A percentile compares a stretch with the other conserved stretches of the same genome.
phyloP scores from a whole-genome alignment of 2,329 filamentous ascomycete species.

The Diaporthe batatas region DNA sequence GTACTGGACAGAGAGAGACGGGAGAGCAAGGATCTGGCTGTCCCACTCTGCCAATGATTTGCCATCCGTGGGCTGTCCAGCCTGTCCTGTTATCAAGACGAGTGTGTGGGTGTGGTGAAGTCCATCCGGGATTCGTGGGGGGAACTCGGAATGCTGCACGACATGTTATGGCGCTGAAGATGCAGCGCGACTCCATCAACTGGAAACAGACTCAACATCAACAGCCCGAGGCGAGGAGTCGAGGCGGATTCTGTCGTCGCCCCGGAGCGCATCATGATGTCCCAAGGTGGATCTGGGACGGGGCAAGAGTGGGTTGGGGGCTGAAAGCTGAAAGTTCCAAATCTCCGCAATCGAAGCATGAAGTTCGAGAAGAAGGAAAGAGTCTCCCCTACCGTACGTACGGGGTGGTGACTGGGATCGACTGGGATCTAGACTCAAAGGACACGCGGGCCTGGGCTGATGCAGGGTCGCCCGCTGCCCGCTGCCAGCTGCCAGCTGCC shows the following conservation, averaged over 20 bases:
- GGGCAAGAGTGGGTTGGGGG: conserved; percentile 4
- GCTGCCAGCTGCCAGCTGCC: background rate
- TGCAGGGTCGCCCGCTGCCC: background rate
- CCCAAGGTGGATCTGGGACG: conserved; percentile 5
- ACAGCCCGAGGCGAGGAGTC: background rate
- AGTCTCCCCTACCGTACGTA: background rate
- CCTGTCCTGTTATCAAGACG: background rate
- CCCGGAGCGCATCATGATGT: background rate
- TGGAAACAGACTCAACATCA: conserved; percentile 4
- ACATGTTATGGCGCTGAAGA: background rate
- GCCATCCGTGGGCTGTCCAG: background rate
- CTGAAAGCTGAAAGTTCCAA: conserved; percentile 13
- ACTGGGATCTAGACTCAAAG: background rate
- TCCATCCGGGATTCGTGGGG: background rate
- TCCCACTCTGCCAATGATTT: background rate
- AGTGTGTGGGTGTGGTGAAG: background rate
- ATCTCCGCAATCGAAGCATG: background rate
- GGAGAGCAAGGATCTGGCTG: background rate
- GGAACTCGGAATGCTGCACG: background rate
- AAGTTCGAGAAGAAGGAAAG: background rate
- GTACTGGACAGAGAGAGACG: no score
- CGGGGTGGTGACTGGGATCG: no score
- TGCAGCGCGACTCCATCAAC: conserved; percentile 24
- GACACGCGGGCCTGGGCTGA: background rate
- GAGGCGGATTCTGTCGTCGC: background rate